A percentile compares a stretch with the other conserved stretches of the same genome.
These are phyloP conservation scores for Lepiota brunneoincarnata DNA, from an alignment of 768 basidiomycete genomes.

Conservation along the genomic window DNA sequence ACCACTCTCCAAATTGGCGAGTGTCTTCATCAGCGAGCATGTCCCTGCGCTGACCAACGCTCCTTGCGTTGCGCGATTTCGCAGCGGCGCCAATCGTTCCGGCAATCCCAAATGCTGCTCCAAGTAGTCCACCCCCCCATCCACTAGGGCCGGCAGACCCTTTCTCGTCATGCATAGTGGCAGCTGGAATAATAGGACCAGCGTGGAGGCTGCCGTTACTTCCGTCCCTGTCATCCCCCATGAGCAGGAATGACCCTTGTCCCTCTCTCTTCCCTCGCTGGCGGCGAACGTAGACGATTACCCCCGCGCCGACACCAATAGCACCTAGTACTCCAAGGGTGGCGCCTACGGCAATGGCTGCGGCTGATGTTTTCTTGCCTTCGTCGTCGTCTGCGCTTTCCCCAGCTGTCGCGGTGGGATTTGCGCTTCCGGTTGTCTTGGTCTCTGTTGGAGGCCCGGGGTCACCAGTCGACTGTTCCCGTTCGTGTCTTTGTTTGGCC, in stretches of 20 bases:
- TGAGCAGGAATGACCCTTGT: conserved; percentile 27
- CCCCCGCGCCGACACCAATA: conserved; percentile 36
- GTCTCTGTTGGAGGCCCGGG: not conserved
- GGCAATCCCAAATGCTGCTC: conserved; percentile 24
- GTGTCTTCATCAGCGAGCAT: conserved; percentile 81
- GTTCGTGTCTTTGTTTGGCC: not conserved
- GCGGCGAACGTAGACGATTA: conserved; percentile 45
- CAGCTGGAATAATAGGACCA: conserved; percentile 29
- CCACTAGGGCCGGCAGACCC: not conserved
- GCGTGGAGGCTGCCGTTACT: conserved; percentile 1
- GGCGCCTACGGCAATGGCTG: conserved; percentile 60
- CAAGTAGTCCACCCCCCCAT: conserved; percentile 17
- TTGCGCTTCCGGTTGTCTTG: conserved; percentile 4
- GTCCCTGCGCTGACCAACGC: conserved; percentile 47
- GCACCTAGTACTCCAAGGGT: conserved; percentile 60
- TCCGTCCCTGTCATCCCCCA: conserved; percentile 23
- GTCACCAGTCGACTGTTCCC: conserved; percentile 4
- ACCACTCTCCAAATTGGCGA: conserved; percentile 46
- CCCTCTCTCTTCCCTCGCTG: conserved; percentile 20
- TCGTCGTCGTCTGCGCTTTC: conserved; percentile 12
- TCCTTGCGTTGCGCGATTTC: conserved; percentile 22
- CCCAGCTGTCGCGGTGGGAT: conserved; percentile 21
- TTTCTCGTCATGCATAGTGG: conserved; percentile 19
- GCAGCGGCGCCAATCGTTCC: conserved; percentile 31
- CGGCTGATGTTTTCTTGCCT: conserved; percentile 20